These are phyloP conservation scores for Rhododendron simsii DNA, from an alignment of 148 eudicot genomes.

Conservation along the genomic window DNA sequence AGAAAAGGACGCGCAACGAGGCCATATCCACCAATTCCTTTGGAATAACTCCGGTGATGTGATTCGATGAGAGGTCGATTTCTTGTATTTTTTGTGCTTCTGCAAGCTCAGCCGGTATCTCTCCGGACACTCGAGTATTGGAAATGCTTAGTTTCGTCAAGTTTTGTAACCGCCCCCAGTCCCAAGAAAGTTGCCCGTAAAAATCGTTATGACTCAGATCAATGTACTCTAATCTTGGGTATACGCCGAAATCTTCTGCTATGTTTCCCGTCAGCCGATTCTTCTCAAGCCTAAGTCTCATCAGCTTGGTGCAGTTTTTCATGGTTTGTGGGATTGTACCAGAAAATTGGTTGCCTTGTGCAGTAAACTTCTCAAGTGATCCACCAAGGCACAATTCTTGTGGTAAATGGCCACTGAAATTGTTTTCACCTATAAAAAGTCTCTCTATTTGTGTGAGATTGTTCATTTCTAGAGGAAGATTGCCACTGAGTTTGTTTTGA, in stretches of 20 bases:
- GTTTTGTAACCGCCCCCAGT: constrained; percentile 38
- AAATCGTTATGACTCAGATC: constrained; percentile 39
- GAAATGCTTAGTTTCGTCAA: constrained; percentile 39
- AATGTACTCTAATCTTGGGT: constrained; percentile 37
- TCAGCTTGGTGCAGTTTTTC: constrained; percentile 42
- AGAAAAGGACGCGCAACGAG: constrained; percentile 27
- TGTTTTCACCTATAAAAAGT: constrained; percentile 29
- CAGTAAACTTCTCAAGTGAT: constrained; percentile 24
- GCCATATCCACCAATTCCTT: constrained; percentile 27
- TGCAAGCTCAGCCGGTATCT: constrained; percentile 35
- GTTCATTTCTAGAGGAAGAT: constrained; percentile 36
- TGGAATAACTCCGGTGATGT: constrained; percentile 44
- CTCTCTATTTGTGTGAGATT: constrained; percentile 28
- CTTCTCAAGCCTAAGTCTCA: constrained; percentile 35
- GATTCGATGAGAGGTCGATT: constrained; percentile 44
- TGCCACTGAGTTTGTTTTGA: neutral
- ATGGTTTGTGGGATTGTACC: constrained; percentile 45
- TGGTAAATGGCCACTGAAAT: constrained; percentile 36
- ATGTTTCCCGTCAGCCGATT: constrained; percentile 44
- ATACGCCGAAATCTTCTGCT: constrained; percentile 43
- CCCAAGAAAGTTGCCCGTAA: constrained; percentile 42
- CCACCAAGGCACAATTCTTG: constrained; percentile 40
- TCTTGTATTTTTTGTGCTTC: constrained; percentile 15
- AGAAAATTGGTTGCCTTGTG: constrained; percentile 25
- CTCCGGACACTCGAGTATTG: constrained; percentile 35